Base-by-base conservation (phyloP, 305 asterid species). In the Lippia alba region DNA sequence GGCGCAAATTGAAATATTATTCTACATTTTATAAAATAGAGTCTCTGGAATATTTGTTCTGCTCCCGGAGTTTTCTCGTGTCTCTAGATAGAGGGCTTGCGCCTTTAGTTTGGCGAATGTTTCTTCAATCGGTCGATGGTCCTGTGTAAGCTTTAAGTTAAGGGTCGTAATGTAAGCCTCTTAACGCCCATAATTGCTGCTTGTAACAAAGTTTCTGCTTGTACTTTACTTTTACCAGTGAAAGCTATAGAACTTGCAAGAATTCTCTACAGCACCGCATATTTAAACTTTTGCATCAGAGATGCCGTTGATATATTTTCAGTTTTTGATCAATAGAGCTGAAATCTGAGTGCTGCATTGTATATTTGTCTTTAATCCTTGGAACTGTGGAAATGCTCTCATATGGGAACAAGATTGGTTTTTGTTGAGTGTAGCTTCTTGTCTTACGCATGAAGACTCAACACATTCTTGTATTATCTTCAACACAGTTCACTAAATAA, bases 1-100 rank as follows among this genome's bases (percentile, higher is more conserved):
- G 75, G 78, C 12, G 3, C 76, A 20, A 78, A 73, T 71, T 86
- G 68, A 76, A 75, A 36, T 2, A 12, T 15, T 14, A 3, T 18
- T 24, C 19, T 56, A 7, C 12, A 6, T 46, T 8, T 73, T 12
- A 8, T 63, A 4, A 10, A 40, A 8, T 11, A 44, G 32, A 33
- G 48, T 14, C 62, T 36, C 39, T 49, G 12, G 69, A 64, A 56
- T 41, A n/a, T 30, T 44, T 17, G 6, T 14, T 11, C 32, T 50
- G 71, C 72, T 61, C 58, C 60, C 50, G 44, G 66, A 33, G 63
- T 53, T 14, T 32, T 53, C 56, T 40, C 39, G 17, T 18, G 64
- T 65, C 60, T 19, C 64, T n/a, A 7, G 30, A 36, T 62, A 8
- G 53, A 24, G 68, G 70, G 61, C 57, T 57, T 36, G 15, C 58